Evolutionary conservation across 257 asterid species (phyloP), one percentile per base, ranked within the genome.

Genomic region (Ilex aquifolium): DNA sequence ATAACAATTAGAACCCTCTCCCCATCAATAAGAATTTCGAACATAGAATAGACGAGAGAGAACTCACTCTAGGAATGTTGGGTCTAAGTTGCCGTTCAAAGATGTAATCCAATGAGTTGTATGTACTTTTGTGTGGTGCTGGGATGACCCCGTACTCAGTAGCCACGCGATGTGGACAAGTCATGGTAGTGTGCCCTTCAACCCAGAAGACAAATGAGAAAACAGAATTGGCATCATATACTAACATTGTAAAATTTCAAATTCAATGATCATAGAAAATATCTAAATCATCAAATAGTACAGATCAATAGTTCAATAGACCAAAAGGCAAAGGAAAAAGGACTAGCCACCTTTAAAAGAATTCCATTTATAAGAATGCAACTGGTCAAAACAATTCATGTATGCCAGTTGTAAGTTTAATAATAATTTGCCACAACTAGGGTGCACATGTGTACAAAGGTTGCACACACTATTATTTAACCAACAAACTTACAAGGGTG

Each of bases 101-200:
- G 69, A 92, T 95, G 77, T 78, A 92, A 36, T 83, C 94, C 81
- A 85, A 32, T 13, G 88, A 72, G 65, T 66, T 80, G 62, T 75
- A 79, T 13, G 74, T 68, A 72, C 61, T 79, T 80, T 79, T 90
- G 49, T 69, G 73, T n/a, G 87, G 80, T 21, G 91, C 91, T 39
- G 99, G 95, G 53, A 80, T 66, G 50, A 83, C 95, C 57, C 97
- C 97, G 61, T 63, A 81, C 57, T 87, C 99, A 14, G 89, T 85
- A 50, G 95, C 88, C 66, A 87, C 95, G 68, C 90, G 78, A 78
- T 92, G 96, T 7, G 99, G 97, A 78, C 99, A 92, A 57, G 64
- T 73, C 74, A 92, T 63, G 10, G 99, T 89, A 21, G 97, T 92
- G 77, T 92, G 99, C 65, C 99, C 99, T 92, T 76, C 77, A 77